Base-by-base conservation (phyloP, 306 rosid genomes). In the Cicer chorassanicum region DNA sequence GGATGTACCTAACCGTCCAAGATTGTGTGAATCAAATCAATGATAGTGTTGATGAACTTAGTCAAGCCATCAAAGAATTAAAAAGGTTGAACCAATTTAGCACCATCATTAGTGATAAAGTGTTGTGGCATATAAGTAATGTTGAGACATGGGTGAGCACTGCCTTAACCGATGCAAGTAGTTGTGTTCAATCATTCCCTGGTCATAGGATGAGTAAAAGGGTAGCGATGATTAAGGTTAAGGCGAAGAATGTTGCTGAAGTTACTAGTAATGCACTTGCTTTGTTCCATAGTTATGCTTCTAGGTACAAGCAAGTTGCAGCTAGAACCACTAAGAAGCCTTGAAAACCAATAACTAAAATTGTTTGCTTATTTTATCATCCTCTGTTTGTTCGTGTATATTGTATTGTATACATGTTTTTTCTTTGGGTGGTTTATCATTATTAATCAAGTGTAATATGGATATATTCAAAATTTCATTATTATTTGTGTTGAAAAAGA, bases 81-180 rank as follows among this genome's bases (percentile, higher is more conserved):
- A 54, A 54, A 0, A 53, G 55, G 4, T 63, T 90, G 36, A 80
- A 66, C 55, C 4, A 65, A 6, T 18, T 36, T 5, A 45, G 59
- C 0, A 44, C 63, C n/a, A 10, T 74, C 6, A 68, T 74, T 0
- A 74, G 75, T 16, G 86, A 82, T 24, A 69, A 71, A 21, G 21
- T 82, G 16, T 67, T 82, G 75, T 90, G 93, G 93, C 96, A 88
- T 34, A 73, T 88, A 2, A 87, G 90, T 12, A 87, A 88, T 1
- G 88, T 90, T 15, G 88, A 90, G 82, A 67, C 91, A 29, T 90
- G 96, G 96, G 84, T 78, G 2, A 79, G 93, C 39, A 67, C 90
- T 0, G 91, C 96, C 13, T 53, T 88, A 39, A 88, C 91, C 0
- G 91, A 85, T 65, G 91, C 90, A 18, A 80, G 79, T 50, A 73